Conservation (phyloP, 2,329 filamentous ascomycete genomes). For the Fusarium azukiicola region DNA sequence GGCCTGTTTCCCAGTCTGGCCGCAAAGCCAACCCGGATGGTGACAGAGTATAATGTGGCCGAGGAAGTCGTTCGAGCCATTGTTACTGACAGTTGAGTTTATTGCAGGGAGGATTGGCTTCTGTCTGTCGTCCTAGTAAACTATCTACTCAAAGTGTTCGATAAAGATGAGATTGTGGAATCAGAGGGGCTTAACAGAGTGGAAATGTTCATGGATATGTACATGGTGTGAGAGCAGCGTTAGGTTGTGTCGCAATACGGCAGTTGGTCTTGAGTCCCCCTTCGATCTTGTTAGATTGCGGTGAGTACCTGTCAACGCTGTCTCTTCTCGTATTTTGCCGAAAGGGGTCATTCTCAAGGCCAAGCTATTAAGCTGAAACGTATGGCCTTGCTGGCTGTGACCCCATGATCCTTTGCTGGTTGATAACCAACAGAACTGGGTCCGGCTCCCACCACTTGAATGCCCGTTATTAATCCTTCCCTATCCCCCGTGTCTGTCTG, state of each 20-base stretch:
- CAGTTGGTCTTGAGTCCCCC: not conserved
- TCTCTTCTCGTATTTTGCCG: not conserved
- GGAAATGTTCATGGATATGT: too few species aligned
- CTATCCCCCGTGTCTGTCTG: not conserved
- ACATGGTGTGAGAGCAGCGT: too few species aligned
- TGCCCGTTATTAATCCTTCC: not conserved
- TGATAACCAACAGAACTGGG: not conserved
- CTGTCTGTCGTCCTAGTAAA: too few species aligned
- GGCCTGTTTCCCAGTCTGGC: conserved; percentile 24
- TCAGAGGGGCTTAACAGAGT: not conserved
- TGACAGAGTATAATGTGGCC: conserved; percentile 25
- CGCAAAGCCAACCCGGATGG: conserved; percentile 17
- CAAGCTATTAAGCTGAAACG: not conserved
- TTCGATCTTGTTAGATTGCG: not conserved
- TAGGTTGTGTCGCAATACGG: not conserved
- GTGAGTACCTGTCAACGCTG: not conserved
- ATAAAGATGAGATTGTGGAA: too few species aligned
- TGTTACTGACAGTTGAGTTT: not conserved
- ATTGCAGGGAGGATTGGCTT: not conserved
- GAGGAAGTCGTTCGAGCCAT: conserved; percentile 14
- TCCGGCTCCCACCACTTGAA: not conserved
- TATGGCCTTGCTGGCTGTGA: not conserved
- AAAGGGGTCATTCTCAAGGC: not conserved
- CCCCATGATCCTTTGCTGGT: not conserved
- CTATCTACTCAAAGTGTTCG: too few species aligned